phyloP scores from a whole-genome alignment of 148 eudicot species.

The Tetragonia tetragonoides region DNA sequence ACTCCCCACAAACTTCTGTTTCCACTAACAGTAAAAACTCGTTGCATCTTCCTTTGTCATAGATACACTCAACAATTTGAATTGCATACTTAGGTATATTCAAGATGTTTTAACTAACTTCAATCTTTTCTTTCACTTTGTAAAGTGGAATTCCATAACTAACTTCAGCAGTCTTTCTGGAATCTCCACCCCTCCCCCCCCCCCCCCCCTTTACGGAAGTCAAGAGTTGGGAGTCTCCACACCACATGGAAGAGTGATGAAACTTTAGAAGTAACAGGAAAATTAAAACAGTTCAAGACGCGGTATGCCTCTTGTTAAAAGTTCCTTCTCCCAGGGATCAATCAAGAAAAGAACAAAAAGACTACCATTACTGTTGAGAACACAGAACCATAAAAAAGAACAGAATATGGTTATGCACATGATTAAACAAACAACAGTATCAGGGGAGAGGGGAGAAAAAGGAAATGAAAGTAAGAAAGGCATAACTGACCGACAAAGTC shows the following conservation, averaged over 20 bases:
- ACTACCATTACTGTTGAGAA: not conserved
- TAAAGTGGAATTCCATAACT: not conserved
- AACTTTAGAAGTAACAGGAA: not conserved
- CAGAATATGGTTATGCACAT: constrained; percentile 19
- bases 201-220: not conserved
- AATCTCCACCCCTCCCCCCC: not conserved
- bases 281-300: not conserved
- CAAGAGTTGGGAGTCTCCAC: not conserved
- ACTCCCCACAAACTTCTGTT: not conserved
- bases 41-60: not conserved
- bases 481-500: constrained; percentile 15
- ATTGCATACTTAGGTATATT: not conserved
- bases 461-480: not conserved
- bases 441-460: not conserved
- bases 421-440: constrained; percentile 3
- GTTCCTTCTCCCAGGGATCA: not conserved
- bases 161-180: not conserved
- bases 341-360: constrained; percentile 4
- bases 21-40: not conserved
- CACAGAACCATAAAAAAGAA: not conserved
- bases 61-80: not conserved
- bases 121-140: not conserved
- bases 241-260: not conserved
- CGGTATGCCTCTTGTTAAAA: not conserved
- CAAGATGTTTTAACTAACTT: not conserved